Base-by-base conservation (phyloP, 2,329 filamentous ascomycete species). In the Diaporthe helianthi region DNA sequence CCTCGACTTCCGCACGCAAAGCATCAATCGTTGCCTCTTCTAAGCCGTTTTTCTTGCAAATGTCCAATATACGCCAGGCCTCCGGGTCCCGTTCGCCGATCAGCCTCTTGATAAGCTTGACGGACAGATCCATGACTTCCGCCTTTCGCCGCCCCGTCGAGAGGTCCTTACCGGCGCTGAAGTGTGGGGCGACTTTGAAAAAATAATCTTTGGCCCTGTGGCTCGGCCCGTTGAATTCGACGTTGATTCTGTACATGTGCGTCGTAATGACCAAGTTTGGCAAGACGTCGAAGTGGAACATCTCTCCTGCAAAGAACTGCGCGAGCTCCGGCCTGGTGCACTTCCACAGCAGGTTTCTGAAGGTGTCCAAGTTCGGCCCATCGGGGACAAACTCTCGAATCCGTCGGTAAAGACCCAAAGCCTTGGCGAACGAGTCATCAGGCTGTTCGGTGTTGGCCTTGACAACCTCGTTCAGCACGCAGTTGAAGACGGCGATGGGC, bases 401-500 rank as follows among this genome's bases (percentile, higher is more conserved):
- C 60, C 66, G 60, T 5, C 71, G 65, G 29, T 72, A 72, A 17
- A 72, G 33, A 29, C 66, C 66, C 33, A 72, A 61, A 1, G 69
- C 71, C 58, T 63, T 71, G 31, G 51, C 60, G 36, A 71, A 72
- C 3, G 65, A 54, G 15, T 71, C 63, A 12, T 67, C 66, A 31
- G 69, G 52, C 31, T 22, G 29, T 13, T 52, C 31, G 5, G 38
- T 41, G 15, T 41, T 31, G 17, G 47, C 38, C 61, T 66, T 67
- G 65, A 60, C 53, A 22, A 63, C 64, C n/a, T 79, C 78, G 68
- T 83, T 82, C 10, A 83, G 72, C 15, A 83, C 75, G 22, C 82
- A 79, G 70, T 82, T 82, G 72, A 83, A 79, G 3, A 81, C 79
- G 8, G 79, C 77, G 22, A 77, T 71, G 12, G 82, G 81, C 22